Evolutionary conservation across 139 green algal species (phyloP).

Genomic region (Parachlorella kessleri): DNA sequence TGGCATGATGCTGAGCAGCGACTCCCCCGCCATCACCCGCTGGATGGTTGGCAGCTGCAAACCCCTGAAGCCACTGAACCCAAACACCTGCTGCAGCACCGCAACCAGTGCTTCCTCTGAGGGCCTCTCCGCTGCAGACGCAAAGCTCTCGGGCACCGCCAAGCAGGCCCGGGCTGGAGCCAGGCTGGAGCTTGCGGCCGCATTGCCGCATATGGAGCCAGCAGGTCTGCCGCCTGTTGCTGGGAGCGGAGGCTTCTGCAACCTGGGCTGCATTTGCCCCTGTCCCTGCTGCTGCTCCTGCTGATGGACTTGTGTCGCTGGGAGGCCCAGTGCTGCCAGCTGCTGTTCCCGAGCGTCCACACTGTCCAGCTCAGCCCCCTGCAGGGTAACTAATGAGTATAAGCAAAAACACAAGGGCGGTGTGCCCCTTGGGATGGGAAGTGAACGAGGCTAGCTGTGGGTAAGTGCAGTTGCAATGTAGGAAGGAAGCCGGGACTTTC

Average conservation of each 20-base stretch:
- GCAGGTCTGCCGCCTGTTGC: not conserved
- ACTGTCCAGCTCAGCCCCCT: no score
- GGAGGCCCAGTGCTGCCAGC: no score
- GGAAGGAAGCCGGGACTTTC: no score
- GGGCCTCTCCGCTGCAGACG: conserved; percentile 37
- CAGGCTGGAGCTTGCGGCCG: not conserved
- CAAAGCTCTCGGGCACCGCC: conserved; percentile 37
- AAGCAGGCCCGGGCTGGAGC: not conserved
- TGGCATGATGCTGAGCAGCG: conserved; percentile 85
- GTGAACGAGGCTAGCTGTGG: no score
- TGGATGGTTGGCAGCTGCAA: conserved; percentile 79
- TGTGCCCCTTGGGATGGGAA: no score
- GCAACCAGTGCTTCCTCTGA: conserved; percentile 41
- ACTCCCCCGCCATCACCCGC: conserved; percentile 66
- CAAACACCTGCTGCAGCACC: conserved; percentile 58
- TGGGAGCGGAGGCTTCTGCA: not conserved
- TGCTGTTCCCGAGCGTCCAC: no score
- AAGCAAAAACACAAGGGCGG: no score
- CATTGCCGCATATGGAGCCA: not conserved
- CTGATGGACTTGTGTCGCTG: no score
- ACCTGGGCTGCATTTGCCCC: conserved; percentile 3
- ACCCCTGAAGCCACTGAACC: conserved; percentile 68
- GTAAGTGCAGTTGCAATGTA: no score
- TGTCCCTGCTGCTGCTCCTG: conserved; percentile 22
- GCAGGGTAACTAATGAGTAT: no score